Evolutionary conservation across 768 basidiomycete genomes (phyloP).

Genomic region (Hebeloma cylindrosporum): DNA sequence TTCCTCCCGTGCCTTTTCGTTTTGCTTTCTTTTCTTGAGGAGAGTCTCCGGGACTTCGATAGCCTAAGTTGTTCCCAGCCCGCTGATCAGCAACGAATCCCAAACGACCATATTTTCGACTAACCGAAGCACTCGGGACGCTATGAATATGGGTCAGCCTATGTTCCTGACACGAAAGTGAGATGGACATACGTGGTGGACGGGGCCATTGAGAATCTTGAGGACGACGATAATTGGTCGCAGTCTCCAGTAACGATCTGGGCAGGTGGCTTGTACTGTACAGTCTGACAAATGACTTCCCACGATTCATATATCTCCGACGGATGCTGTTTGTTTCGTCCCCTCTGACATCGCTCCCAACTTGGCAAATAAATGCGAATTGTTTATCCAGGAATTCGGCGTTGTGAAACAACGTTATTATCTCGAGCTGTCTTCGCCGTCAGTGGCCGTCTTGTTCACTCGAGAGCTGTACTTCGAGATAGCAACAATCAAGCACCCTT

Average conservation of each 20-base stretch:
- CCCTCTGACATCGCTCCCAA: background rate
- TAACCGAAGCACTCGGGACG: conserved; percentile 60
- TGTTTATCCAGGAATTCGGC: background rate
- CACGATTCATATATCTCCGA: too few species aligned
- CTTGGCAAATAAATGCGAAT: background rate
- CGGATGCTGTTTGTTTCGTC: too few species aligned
- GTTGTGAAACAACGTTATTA: background rate
- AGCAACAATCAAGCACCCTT: too few species aligned
- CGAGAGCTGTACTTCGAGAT: too few species aligned
- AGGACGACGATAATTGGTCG: conserved; percentile 39
- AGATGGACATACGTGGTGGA: conserved; percentile 51
- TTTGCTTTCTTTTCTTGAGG: conserved; percentile 99
- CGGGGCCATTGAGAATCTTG: conserved; percentile 55
- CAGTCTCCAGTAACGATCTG: conserved; percentile 22
- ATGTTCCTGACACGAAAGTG: conserved; percentile 2
- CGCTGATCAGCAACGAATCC: conserved; percentile 23
- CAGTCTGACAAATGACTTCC: conserved; percentile 37
- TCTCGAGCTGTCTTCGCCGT: background rate
- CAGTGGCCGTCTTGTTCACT: too few species aligned
- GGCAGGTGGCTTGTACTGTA: conserved; percentile 45
- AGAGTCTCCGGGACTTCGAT: conserved; percentile 99
- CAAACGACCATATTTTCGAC: conserved; percentile 25
- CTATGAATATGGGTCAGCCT: conserved; percentile 27
- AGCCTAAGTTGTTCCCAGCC: conserved; percentile 46
- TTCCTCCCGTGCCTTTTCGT: conserved; percentile 94